Percentiles rank a stretch among this genome's conserved stretches.
Evolutionary conservation across 441 rosid species (phyloP).

Genomic region (Kokia cookei): DNA sequence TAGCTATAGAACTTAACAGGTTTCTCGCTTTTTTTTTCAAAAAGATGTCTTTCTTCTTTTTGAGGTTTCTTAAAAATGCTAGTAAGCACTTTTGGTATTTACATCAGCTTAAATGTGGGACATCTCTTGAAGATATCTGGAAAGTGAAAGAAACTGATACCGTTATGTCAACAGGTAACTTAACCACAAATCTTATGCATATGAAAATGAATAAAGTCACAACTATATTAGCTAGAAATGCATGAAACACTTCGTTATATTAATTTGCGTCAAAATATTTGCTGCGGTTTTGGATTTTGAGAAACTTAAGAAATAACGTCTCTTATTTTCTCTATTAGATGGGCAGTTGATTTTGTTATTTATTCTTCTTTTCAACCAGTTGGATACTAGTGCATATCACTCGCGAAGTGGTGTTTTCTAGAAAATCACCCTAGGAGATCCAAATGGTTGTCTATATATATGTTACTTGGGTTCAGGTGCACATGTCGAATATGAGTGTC

Average conservation of each 20-base stretch:
- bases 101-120: conserved; percentile 61
- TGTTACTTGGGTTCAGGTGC: not conserved
- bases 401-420: not conserved
- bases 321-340: not conserved
- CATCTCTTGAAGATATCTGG: conserved; percentile 51
- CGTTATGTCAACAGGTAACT: conserved; percentile 42
- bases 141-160: conserved; percentile 33
- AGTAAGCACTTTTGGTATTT: conserved; percentile 23
- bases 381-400: not conserved
- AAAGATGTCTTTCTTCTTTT: not conserved
- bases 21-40: conserved; percentile 1
- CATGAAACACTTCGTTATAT: not conserved
- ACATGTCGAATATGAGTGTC: not conserved
- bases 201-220: not conserved
- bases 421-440: not conserved
- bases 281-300: not conserved
- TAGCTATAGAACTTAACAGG: not conserved
- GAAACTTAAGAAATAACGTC: not conserved
- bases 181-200: conserved; percentile 3
- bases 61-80: conserved; percentile 15
- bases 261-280: conserved; percentile 2
- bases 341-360: not conserved
- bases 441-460: not conserved
- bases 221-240: not conserved
- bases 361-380: not conserved